Evolutionary conservation across 768 basidiomycete genomes (phyloP).

Genomic region (Agaricus subrufescens): DNA sequence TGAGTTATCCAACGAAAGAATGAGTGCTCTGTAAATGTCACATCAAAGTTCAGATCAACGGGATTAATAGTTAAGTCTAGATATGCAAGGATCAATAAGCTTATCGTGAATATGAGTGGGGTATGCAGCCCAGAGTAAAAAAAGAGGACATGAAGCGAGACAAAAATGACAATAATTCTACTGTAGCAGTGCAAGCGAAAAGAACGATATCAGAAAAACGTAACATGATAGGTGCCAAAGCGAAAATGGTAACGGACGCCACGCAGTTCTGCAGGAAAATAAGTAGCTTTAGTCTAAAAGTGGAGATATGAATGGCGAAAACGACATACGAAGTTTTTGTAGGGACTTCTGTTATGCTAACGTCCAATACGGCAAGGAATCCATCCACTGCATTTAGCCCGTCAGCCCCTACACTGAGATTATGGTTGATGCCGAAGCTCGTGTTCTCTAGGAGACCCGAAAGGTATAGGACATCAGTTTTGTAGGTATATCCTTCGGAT

Average conservation of each 20-base stretch:
- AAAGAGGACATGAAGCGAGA: background rate
- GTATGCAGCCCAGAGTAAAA: background rate
- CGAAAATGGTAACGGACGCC: constrained; percentile 16
- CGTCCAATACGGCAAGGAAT: constrained; percentile 71
- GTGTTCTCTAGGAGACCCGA: constrained; percentile 68
- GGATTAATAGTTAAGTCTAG: too few species aligned
- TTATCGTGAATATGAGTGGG: too few species aligned
- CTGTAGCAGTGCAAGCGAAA: constrained; percentile 5
- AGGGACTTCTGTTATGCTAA: constrained; percentile 50
- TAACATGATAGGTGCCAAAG: constrained; percentile 13
- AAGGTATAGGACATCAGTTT: constrained; percentile 62
- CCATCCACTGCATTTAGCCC: constrained; percentile 74
- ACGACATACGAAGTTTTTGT: constrained; percentile 25
- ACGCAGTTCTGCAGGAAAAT: constrained; percentile 11
- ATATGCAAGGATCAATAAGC: too few species aligned
- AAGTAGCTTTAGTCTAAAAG: background rate
- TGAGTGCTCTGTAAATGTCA: too few species aligned
- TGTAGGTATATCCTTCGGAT: constrained; percentile 66
- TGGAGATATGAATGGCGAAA: background rate
- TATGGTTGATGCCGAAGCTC: constrained; percentile 69
- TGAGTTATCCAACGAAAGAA: too few species aligned
- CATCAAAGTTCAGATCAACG: too few species aligned
- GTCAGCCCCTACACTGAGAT: constrained; percentile 43
- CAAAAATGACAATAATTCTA: constrained; percentile 2
- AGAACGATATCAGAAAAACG: constrained; percentile 1